These are phyloP conservation scores for Cinchona pubescens DNA, from an alignment of 257 asterid species.

Conservation along the genomic window DNA sequence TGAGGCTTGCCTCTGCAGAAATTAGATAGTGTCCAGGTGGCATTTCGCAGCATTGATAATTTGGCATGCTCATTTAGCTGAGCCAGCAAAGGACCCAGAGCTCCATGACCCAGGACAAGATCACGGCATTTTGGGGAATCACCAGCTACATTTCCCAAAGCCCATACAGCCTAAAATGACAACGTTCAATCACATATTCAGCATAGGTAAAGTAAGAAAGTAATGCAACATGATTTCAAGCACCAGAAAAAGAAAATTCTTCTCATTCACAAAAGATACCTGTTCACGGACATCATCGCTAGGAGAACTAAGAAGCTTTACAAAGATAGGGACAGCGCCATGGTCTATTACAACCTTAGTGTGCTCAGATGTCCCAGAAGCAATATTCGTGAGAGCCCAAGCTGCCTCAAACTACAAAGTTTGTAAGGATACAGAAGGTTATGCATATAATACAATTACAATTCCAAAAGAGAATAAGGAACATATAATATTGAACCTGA, in stretches of 20 bases:
- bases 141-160: slow-evolving; percentile 91
- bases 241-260: slow-evolving; percentile 1
- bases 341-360: slow-evolving; percentile 83
- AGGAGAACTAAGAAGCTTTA: slow-evolving; percentile 73
- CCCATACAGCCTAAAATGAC: slow-evolving; percentile 83
- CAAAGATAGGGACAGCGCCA: slow-evolving; percentile 82
- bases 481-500: slow-evolving; percentile 41
- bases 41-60: slow-evolving; percentile 87
- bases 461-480: background rate
- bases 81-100: slow-evolving; percentile 63
- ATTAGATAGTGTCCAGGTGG: slow-evolving; percentile 91
- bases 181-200: background rate
- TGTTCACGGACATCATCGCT: slow-evolving; percentile 95
- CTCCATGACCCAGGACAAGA: slow-evolving; percentile 77
- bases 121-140: slow-evolving; percentile 91
- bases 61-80: slow-evolving; percentile 80
- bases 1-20: slow-evolving; percentile 95
- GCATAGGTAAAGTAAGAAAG: background rate
- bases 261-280: slow-evolving; percentile 31
- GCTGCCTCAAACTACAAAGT: slow-evolving; percentile 78
- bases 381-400: slow-evolving; percentile 94
- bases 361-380: slow-evolving; percentile 92
- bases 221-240: background rate
- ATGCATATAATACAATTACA: background rate
- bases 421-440: background rate